Base-by-base conservation (phyloP, 2,329 filamentous ascomycete genomes). In the Phialophora macrospora region DNA sequence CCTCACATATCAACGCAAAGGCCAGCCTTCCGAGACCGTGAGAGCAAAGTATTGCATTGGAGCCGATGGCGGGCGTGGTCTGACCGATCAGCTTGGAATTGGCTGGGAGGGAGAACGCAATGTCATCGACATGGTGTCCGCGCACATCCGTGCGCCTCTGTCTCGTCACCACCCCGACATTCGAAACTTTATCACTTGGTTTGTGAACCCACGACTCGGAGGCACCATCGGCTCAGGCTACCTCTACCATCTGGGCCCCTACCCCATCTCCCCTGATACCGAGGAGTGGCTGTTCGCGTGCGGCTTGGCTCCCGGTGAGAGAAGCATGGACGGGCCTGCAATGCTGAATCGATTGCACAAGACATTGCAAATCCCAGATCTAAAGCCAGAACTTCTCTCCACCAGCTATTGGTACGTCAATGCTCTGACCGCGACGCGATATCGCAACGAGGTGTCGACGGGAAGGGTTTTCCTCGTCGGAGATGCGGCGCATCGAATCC, bases 251-350 rank as follows among this genome's bases (percentile, higher is more conserved):
- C 63, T 77, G 46, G 75, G 76, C 0, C 76, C 76, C 0, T 78
- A 73, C 62, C 76, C 74, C 0, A 62, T 67, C 14, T 62, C 68
- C 1, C 65, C 70, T 5, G 66, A 70, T 17, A 72, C 59, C 2
- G 75, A 77, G 60, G 76, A 78, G 65, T 78, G 75, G 76, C 70
- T 74, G 12, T 76, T 77, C 54, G 72, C 70, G 0, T 75, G 71
- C 46, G 74, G 70, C 1, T 62, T 72, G 28, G 63, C 67, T 26
- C 67, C 69, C 12, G 62, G 71, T 11, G 74, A 76, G 0, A 68
- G 70, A 24, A 48, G 65, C 17, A 73, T 74, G 55, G 69, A 72
- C 41, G 69, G 70, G 41, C 64, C 71, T 5, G 68, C 68, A 7
- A 72, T 74, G 67, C 26, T 74, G 17, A 60, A 68, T 6, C 71